Evolutionary conservation across 345 rosid genomes (phyloP).

Genomic region (Leavenworthia alabamica): DNA sequence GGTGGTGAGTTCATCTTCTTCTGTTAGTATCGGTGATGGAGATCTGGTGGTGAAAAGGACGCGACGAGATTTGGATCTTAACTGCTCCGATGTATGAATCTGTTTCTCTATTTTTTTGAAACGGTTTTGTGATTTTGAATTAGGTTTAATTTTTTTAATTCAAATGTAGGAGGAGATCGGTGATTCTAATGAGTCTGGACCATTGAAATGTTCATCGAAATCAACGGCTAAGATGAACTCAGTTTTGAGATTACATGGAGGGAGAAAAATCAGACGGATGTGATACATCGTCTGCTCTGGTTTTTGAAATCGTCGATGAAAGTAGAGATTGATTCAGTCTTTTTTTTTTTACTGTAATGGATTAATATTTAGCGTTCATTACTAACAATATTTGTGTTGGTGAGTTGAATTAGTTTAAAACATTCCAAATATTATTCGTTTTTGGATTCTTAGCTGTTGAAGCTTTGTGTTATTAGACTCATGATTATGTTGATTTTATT

Average conservation of each 20-base stretch:
- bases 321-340: constrained; percentile 34
- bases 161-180: constrained; percentile 36
- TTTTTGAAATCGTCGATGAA: constrained; percentile 30
- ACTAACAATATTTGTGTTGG: constrained; percentile 19
- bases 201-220: constrained; percentile 37
- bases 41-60: constrained; percentile 34
- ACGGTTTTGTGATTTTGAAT: not conserved
- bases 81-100: constrained; percentile 43
- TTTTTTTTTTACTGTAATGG: not conserved
- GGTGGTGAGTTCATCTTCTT: constrained; percentile 39
- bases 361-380: not conserved
- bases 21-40: constrained; percentile 28
- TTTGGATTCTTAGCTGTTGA: not conserved
- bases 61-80: constrained; percentile 27
- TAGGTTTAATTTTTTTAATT: not conserved
- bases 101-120: not conserved
- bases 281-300: constrained; percentile 4
- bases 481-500: not conserved
- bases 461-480: not conserved
- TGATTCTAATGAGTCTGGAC: constrained; percentile 19
- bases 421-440: not conserved
- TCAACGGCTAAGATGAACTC: constrained; percentile 35
- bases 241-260: constrained; percentile 30
- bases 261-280: constrained; percentile 17
- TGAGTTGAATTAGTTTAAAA: constrained; percentile 11